These are phyloP conservation scores for Vaccinium vitisidaea DNA, from an alignment of 148 eudicot species.

Conservation along the genomic window DNA sequence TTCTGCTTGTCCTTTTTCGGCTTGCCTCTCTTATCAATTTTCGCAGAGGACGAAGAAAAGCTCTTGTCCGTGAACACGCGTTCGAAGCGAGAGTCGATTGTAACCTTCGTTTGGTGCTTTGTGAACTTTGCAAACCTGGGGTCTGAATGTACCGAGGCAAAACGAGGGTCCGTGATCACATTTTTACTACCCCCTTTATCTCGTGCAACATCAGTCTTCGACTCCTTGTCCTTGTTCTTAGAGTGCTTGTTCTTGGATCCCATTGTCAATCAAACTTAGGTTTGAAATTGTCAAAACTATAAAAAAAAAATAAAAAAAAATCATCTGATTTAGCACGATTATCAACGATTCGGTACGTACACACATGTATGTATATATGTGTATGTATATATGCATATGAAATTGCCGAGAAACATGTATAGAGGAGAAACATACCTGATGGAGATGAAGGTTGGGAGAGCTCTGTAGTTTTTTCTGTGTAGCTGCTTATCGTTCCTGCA, in stretches of 20 bases:
- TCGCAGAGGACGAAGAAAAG: conserved; percentile 56
- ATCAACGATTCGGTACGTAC: neutral
- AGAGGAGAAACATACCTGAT: neutral
- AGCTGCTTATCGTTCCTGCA: too few species aligned
- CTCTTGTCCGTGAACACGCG: conserved; percentile 59
- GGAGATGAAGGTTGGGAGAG: neutral
- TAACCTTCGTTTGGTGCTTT: conserved; percentile 53
- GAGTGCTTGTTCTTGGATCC: conserved; percentile 48
- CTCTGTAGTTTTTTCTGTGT: neutral
- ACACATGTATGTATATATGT: too few species aligned
- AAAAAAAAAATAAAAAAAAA: neutral
- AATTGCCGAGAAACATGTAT: neutral
- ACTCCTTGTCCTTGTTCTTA: conserved; percentile 13
- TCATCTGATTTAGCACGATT: neutral
- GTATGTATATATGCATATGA: neutral
- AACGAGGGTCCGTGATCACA: conserved; percentile 59
- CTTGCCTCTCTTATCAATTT: conserved; percentile 75
- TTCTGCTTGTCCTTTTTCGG: conserved; percentile 35
- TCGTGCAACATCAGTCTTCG: neutral
- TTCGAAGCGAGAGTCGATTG: conserved; percentile 65
- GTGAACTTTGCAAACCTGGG: conserved; percentile 76
- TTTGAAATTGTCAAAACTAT: neutral
- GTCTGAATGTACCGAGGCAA: conserved; percentile 59
- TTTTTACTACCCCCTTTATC: conserved; percentile 18
- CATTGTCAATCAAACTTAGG: conserved; percentile 19